A percentile compares a stretch with the other conserved stretches of the same genome.
Evolutionary conservation across 1,139 yeast genomes (phyloP).

Genomic region (Taphrina wiesneri): DNA sequence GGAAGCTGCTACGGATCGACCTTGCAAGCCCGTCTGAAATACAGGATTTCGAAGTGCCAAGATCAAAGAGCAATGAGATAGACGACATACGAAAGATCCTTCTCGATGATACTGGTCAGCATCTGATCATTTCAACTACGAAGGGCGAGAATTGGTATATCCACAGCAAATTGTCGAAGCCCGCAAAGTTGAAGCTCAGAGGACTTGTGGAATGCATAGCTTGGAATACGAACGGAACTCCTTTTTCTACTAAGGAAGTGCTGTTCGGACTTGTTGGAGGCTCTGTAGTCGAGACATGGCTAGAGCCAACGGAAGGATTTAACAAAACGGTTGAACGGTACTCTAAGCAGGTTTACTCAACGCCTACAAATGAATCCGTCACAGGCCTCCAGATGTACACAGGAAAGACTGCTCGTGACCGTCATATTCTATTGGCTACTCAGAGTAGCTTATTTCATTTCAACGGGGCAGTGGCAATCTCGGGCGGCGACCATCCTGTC

Average conservation of each 20-base stretch:
- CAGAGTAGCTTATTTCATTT: neutral
- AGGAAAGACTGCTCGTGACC: neutral
- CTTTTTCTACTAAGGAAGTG: slow-evolving; percentile 14
- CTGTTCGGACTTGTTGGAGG: slow-evolving; percentile 19
- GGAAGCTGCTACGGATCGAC: slow-evolving; percentile 28
- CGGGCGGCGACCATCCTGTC: slow-evolving; percentile 4
- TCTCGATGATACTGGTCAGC: slow-evolving; percentile 56
- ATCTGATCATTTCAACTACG: slow-evolving; percentile 53
- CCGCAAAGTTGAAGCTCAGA: slow-evolving; percentile 51
- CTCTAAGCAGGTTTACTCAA: slow-evolving; percentile 7
- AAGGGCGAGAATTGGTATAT: slow-evolving; percentile 53
- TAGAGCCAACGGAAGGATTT: slow-evolving; percentile 28
- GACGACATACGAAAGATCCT: slow-evolving; percentile 49
- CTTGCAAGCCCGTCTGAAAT: slow-evolving; percentile 22
- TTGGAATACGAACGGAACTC: slow-evolving; percentile 18
- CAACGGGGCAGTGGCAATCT: neutral
- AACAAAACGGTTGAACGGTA: slow-evolving; percentile 27
- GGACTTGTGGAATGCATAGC: slow-evolving; percentile 41
- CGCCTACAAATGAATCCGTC: neutral
- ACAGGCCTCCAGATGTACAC: slow-evolving; percentile 4
- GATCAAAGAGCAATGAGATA: slow-evolving; percentile 40
- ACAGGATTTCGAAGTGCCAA: slow-evolving; percentile 38
- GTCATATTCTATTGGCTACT: slow-evolving; percentile 7
- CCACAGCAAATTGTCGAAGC: slow-evolving; percentile 47
- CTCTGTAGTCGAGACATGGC: slow-evolving; percentile 5